Base-by-base conservation (phyloP, 495 filamentous ascomycete species). In the Penicillium ucsense region DNA sequence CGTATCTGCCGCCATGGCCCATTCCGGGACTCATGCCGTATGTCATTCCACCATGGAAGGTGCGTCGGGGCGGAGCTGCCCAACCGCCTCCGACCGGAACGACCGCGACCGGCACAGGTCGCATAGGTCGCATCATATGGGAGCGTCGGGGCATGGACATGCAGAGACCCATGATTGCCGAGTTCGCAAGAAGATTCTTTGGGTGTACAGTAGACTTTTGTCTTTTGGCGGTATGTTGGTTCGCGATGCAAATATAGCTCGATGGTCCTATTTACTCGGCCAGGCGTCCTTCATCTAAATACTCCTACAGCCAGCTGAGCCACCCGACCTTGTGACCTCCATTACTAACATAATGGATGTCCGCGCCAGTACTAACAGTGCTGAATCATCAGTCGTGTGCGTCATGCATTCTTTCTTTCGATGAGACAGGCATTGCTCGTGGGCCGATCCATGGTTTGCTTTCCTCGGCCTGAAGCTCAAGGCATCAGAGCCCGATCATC, bases 71-170 rank as follows among this genome's bases (percentile, higher is more conserved):
- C 37, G 50, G 49, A 6, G 49, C 46, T 3, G 49, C 53, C 20
- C 46, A 52, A 12, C 41, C 53, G 20, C 20, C 20, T 20, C 20
- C 20, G 20, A 20, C 20, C 4, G 45, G 41, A 1, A 39, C 52
- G 43, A 54, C 9, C 47, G 7, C 47, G 5, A 41, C 29, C 6
- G 39, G 28, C 39, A 41, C 47, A 31, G 52, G 49, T 29, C 34
- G 20, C 20, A 20, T 2, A 20, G 20, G 20, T 20, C 20, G 20
- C 20, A 20, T 31, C 30, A 43, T 35, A 34, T 31, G 29, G 9
- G 35, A 35, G 27, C 31, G 54, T 8, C 41, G 50, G 11, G 54
- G 54, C 12, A 56, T 41, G 10, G 54, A 56, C 49, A 56, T 49
- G 36, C 50, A 56, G 28, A 56, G 54, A 28, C 54, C 54, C 54